Evolutionary conservation across 495 filamentous ascomycete genomes (phyloP).

Genomic region (Penicillium parvum): DNA sequence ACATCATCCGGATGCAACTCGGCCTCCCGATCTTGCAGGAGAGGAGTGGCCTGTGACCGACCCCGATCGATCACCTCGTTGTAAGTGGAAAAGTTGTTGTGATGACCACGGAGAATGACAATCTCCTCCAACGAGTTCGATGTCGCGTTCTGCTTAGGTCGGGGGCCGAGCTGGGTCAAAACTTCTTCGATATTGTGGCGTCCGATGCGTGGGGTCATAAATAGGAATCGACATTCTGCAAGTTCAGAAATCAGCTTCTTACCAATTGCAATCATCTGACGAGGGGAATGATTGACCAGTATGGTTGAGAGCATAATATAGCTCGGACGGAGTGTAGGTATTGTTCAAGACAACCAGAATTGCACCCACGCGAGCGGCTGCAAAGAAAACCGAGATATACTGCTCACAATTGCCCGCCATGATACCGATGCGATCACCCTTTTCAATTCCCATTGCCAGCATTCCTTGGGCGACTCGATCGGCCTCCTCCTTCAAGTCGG

Average conservation of each 20-base stretch:
- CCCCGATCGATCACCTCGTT: conserved; percentile 38
- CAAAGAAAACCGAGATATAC: conserved; percentile 66
- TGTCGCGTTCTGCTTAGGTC: conserved; percentile 27
- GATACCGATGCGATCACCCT: conserved; percentile 62
- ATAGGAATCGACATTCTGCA: conserved; percentile 56
- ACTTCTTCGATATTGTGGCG: conserved; percentile 51
- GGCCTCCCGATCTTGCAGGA: conserved; percentile 40
- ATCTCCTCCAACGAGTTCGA: conserved; percentile 42
- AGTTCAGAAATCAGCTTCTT: too few relatives aligned
- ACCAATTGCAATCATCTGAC: background rate
- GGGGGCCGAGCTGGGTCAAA: conserved; percentile 44
- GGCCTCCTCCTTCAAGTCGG: conserved; percentile 56
- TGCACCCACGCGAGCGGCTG: conserved; percentile 59
- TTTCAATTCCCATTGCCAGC: conserved; percentile 54
- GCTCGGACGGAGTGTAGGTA: conserved; percentile 63
- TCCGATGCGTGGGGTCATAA: conserved; percentile 60
- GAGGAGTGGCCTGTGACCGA: conserved; percentile 27
- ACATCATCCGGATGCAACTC: conserved; percentile 57
- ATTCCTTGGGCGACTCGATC: conserved; percentile 56
- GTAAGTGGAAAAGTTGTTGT: conserved; percentile 50
- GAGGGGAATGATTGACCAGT: conserved; percentile 41
- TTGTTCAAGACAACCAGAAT: conserved; percentile 68
- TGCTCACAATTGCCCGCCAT: conserved; percentile 71
- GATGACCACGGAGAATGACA: conserved; percentile 51
- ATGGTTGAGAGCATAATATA: conserved; percentile 59